phyloP scores from a whole-genome alignment of 164 flowering plant species.

The Akebia trifoliata region DNA sequence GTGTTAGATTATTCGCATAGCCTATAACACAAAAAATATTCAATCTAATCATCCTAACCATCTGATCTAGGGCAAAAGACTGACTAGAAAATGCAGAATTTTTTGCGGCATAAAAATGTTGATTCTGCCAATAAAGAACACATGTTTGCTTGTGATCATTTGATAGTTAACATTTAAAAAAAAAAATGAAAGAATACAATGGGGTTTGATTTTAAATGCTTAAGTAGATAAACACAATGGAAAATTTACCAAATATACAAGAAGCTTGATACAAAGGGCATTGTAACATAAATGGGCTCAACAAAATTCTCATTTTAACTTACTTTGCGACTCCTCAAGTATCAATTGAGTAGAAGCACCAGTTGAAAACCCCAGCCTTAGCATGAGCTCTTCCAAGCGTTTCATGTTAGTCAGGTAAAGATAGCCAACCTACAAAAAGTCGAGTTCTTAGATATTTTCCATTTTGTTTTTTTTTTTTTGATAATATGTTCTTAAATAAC shows the following conservation, averaged over 20 bases:
- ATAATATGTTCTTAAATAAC: neutral
- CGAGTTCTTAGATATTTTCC: neutral
- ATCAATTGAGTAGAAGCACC: conserved; percentile 42
- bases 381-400: conserved; percentile 76
- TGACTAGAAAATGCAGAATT: no score
- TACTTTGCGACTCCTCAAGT: conserved; percentile 28
- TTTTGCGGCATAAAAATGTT: no score
- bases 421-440: conserved; percentile 61
- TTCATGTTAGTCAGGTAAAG: conserved; percentile 66
- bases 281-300: neutral
- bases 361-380: conserved; percentile 62
- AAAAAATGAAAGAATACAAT: no score
- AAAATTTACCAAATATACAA: neutral
- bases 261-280: neutral
- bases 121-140: no score
- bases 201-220: no score
- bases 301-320: conserved; percentile 14
- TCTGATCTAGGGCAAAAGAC: no score
- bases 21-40: no score
- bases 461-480: neutral
- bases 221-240: neutral
- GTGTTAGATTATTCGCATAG: no score
- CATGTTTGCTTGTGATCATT: no score
- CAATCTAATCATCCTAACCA: no score
- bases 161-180: no score